These are phyloP conservation scores for Theileria orientalis DNA, from an alignment of 169 alveolate species.

Conservation along the genomic window DNA sequence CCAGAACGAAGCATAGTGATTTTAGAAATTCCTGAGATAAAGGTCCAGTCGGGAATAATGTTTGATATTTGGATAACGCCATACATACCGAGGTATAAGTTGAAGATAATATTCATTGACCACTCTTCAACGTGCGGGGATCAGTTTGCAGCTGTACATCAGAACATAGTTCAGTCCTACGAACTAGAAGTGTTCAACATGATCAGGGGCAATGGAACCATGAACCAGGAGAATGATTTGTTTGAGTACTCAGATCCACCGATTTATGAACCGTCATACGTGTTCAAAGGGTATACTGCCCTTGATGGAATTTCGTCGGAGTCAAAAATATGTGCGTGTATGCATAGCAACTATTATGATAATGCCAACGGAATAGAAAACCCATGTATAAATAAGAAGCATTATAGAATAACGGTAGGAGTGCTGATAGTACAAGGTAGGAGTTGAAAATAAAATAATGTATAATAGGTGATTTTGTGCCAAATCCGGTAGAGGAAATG, in stretches of 20 bases:
- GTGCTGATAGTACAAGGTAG: conserved; percentile 5
- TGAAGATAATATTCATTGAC: conserved; percentile 11
- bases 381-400: neutral
- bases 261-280: neutral
- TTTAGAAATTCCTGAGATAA: conserved; percentile 2
- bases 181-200: conserved; percentile 36
- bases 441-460: neutral
- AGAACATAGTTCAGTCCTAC: conserved; percentile 16
- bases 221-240: conserved; percentile 5
- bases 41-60: conserved; percentile 39
- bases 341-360: conserved; percentile 13
- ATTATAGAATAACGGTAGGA: conserved; percentile 15
- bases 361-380: conserved; percentile 15
- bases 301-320: neutral
- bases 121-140: conserved; percentile 9
- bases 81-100: conserved; percentile 35
- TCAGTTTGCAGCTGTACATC: neutral
- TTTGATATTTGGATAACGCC: conserved; percentile 64
- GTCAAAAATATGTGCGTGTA: conserved; percentile 41
- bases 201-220: conserved; percentile 19
- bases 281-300: conserved; percentile 42
- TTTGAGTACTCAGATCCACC: conserved; percentile 3
- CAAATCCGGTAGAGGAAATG: too few species aligned
- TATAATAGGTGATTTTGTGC: too few species aligned
- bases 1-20: neutral